These are phyloP conservation scores for Schizothecium vesticola DNA, from an alignment of 495 filamentous ascomycete species.

Conservation along the genomic window DNA sequence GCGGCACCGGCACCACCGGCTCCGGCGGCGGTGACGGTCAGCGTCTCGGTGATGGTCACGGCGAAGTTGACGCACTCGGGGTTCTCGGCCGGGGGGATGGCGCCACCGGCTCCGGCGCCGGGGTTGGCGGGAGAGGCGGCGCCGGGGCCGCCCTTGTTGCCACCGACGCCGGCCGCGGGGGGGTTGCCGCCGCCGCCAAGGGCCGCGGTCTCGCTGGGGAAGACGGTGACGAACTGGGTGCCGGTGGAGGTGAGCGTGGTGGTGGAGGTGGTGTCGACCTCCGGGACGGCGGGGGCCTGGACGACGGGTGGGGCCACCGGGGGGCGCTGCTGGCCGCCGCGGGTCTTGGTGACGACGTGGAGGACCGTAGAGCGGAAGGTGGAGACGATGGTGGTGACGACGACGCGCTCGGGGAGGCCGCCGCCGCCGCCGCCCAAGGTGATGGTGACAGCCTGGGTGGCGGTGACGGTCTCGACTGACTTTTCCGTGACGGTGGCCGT, in stretches of 20 bases:
- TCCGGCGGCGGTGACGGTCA: constrained; percentile 28
- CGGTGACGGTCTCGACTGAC: constrained; percentile 16
- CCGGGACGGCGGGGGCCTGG: not conserved
- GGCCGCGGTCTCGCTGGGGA: constrained; percentile 7
- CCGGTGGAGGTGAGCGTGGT: constrained; percentile 34
- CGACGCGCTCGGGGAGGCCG: constrained; percentile 19
- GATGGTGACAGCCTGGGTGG: constrained; percentile 32
- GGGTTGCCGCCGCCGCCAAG: constrained; percentile 11
- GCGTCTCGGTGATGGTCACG: constrained; percentile 35
- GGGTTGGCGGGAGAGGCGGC: constrained; percentile 17
- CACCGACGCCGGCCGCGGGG: not conserved
- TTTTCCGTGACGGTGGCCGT: constrained; percentile 23
- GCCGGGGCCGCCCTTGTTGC: not conserved
- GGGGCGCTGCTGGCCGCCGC: not conserved
- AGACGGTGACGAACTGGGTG: constrained; percentile 38
- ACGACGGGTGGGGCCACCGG: not conserved
- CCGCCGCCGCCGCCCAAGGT: constrained; percentile 34
- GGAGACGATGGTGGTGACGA: constrained; percentile 36
- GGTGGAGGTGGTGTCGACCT: constrained; percentile 31
- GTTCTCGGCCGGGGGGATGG: not conserved
- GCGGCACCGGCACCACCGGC: constrained; percentile 28
- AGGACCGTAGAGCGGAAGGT: constrained; percentile 25
- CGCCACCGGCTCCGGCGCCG: constrained; percentile 18
- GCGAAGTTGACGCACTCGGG: constrained; percentile 28
- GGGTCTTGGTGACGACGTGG: constrained; percentile 16